These are phyloP conservation scores for Wickerhamiella australiensis DNA, from an alignment of 805 yeast genomes.

Conservation along the genomic window DNA sequence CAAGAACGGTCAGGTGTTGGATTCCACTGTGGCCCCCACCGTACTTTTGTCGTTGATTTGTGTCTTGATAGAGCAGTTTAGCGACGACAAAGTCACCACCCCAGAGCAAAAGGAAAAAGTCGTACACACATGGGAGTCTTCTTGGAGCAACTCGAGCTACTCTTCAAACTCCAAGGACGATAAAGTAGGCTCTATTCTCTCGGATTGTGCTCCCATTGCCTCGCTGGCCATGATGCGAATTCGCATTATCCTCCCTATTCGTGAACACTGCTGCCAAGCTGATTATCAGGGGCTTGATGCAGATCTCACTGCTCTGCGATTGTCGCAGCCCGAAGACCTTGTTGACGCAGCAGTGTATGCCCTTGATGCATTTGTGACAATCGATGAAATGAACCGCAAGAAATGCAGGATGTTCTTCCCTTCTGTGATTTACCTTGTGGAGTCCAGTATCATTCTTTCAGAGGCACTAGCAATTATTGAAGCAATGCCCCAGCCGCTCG, in stretches of 20 bases:
- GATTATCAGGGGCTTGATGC: slow-evolving; percentile 30
- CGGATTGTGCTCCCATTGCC: slow-evolving; percentile 34
- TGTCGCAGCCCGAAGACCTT: slow-evolving; percentile 23
- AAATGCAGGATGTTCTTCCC: slow-evolving; percentile 29
- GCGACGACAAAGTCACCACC: background rate
- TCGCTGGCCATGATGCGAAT: slow-evolving; percentile 30
- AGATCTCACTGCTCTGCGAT: slow-evolving; percentile 22
- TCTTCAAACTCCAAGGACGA: slow-evolving; percentile 28
- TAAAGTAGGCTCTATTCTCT: slow-evolving; percentile 31
- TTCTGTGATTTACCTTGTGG: slow-evolving; percentile 28
- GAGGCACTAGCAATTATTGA: slow-evolving; percentile 23
- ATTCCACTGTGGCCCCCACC: slow-evolving; percentile 16
- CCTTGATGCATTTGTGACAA: slow-evolving; percentile 30
- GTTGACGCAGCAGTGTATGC: slow-evolving; percentile 30
- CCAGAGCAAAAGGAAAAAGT: background rate
- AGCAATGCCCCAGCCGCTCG: slow-evolving; percentile 14
- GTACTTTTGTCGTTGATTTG: slow-evolving; percentile 15
- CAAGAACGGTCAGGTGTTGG: slow-evolving; percentile 15
- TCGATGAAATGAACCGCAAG: slow-evolving; percentile 29
- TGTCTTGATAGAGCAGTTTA: slow-evolving; percentile 7
- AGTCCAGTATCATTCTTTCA: slow-evolving; percentile 29
- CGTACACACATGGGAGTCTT: slow-evolving; percentile 30
- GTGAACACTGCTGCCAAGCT: slow-evolving; percentile 30
- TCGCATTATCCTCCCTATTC: slow-evolving; percentile 30
- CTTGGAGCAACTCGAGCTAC: slow-evolving; percentile 32